Evolutionary conservation across 495 filamentous ascomycete species (phyloP).

Genomic region (Mytilinidion resinicola): DNA sequence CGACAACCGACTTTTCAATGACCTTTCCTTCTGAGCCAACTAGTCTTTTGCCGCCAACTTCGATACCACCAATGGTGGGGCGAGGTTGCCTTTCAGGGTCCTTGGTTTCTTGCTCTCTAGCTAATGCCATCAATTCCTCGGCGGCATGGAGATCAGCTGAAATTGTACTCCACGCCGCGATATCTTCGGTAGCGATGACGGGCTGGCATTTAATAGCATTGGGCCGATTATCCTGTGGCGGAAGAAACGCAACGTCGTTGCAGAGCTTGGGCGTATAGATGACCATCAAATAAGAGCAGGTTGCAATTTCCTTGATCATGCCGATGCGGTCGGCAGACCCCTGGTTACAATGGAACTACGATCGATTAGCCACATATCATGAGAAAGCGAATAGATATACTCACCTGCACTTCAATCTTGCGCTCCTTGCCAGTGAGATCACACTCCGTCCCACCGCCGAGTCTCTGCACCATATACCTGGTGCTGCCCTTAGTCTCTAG

Average conservation of each 20-base stretch:
- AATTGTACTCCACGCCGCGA: constrained; percentile 48
- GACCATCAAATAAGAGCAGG: constrained; percentile 91
- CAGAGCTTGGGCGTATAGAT: constrained; percentile 91
- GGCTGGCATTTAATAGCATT: constrained; percentile 72
- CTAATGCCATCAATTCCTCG: constrained; percentile 31
- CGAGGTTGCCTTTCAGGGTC: constrained; percentile 21
- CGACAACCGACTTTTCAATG: constrained; percentile 51
- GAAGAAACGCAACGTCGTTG: constrained; percentile 84
- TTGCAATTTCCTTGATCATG: constrained; percentile 91
- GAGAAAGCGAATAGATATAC: not conserved
- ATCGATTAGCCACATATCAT: not conserved
- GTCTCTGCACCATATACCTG: constrained; percentile 82
- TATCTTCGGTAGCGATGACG: constrained; percentile 56
- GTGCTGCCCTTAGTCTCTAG: constrained; percentile 63
- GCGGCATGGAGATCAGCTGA: constrained; percentile 33
- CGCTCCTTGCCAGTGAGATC: constrained; percentile 83
- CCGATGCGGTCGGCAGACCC: constrained; percentile 75
- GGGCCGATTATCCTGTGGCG: constrained; percentile 72
- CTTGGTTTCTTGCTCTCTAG: constrained; percentile 17
- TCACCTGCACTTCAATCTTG: constrained; percentile 71
- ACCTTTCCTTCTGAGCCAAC: constrained; percentile 52
- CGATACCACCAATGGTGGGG: constrained; percentile 52
- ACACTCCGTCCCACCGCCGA: constrained; percentile 81
- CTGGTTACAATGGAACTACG: constrained; percentile 83
- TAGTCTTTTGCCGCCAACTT: constrained; percentile 51